Conservation (phyloP, 768 basidiomycete genomes). For the Trametopsis cervina region DNA sequence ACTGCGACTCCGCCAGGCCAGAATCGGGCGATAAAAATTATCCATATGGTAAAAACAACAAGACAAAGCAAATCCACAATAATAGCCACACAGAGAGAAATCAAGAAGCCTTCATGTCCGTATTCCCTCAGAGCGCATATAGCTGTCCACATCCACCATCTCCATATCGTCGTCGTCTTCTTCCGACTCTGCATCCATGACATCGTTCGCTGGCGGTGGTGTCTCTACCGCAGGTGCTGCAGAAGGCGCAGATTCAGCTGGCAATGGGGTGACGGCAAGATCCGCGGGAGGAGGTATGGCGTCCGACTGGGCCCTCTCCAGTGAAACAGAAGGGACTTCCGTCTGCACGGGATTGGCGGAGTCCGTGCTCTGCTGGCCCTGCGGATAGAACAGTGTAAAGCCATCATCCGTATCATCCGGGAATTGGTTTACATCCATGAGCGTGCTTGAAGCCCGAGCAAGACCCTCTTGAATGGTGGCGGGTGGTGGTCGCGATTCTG, state of each 20-base stretch:
- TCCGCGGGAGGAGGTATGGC: background rate
- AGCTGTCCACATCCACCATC: conserved; percentile 18
- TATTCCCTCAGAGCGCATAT: background rate
- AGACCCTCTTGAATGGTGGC: background rate
- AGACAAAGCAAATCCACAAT: too few species aligned
- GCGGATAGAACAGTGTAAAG: background rate
- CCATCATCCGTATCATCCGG: conserved; percentile 12
- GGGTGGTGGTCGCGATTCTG: background rate
- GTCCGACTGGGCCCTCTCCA: background rate
- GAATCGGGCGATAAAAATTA: too few species aligned
- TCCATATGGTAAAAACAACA: too few species aligned
- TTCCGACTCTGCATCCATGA: conserved; percentile 11
- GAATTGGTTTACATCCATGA: conserved; percentile 21
- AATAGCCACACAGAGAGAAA: background rate
- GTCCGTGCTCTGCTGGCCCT: background rate
- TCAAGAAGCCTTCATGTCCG: background rate
- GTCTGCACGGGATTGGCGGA: background rate
- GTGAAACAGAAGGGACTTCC: background rate
- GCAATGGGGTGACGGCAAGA: too few species aligned
- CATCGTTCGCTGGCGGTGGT: background rate
- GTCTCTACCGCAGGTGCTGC: conserved; percentile 3
- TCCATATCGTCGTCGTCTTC: conserved; percentile 26
- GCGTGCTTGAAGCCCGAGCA: conserved; percentile 4
- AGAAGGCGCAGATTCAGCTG: conserved; percentile 1
- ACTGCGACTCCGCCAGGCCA: too few species aligned